Conservation (phyloP, 768 basidiomycete genomes). For the Termitomyces eurrhizus region DNA sequence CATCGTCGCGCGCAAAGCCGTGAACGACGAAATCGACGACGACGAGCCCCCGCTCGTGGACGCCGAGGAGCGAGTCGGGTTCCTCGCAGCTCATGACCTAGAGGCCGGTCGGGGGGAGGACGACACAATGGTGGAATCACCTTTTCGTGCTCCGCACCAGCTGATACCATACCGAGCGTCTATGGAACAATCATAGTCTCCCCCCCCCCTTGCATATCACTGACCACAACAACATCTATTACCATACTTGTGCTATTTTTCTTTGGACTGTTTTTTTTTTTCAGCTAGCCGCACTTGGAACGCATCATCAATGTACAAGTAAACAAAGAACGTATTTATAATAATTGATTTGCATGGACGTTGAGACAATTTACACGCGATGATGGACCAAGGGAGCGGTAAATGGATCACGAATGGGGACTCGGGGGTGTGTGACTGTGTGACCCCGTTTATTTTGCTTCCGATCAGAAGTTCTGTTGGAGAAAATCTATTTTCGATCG, state of each 20-base stretch:
- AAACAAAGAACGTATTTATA: slow-evolving; percentile 4
- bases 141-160: slow-evolving; percentile 31
- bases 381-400: slow-evolving; percentile 12
- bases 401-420: neutral
- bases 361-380: neutral
- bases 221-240: slow-evolving; percentile 8
- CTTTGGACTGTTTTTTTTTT: slow-evolving; percentile 9
- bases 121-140: slow-evolving; percentile 44
- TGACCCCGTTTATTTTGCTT: slow-evolving; percentile 22
- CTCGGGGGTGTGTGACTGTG: slow-evolving; percentile 6
- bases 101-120: slow-evolving; percentile 29
- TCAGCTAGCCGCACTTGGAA: slow-evolving; percentile 11
- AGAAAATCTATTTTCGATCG: slow-evolving; percentile 27
- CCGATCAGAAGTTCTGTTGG: slow-evolving; percentile 43
- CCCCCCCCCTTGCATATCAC: neutral
- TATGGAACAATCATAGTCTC: slow-evolving; percentile 7
- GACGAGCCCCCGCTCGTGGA: slow-evolving; percentile 19
- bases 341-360: slow-evolving; percentile 10
- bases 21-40: slow-evolving; percentile 48
- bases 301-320: slow-evolving; percentile 12
- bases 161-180: slow-evolving; percentile 24
- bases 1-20: slow-evolving; percentile 67
- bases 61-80: slow-evolving; percentile 51
- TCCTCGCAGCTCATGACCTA: slow-evolving; percentile 38
- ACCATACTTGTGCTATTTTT: slow-evolving; percentile 11